These are phyloP conservation scores for Cercophora scortea DNA, from an alignment of 495 filamentous ascomycete species.

Conservation along the genomic window DNA sequence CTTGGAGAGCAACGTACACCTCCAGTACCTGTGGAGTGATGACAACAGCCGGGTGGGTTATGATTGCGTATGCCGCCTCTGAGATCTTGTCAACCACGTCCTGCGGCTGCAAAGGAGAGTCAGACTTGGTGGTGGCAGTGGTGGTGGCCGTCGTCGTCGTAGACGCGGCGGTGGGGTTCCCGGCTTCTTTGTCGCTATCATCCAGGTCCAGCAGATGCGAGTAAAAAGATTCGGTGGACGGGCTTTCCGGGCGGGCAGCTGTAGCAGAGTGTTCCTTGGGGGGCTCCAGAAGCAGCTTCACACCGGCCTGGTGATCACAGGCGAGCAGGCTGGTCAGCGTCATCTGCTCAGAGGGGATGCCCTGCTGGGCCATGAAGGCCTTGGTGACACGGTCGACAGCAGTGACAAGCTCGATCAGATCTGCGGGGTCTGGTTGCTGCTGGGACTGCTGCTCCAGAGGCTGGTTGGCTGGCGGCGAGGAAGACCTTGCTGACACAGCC, in stretches of 20 bases:
- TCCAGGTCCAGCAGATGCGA: slow-evolving; percentile 25
- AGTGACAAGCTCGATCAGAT: slow-evolving; percentile 9
- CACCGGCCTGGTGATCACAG: slow-evolving; percentile 11
- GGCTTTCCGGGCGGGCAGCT: background rate
- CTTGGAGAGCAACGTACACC: slow-evolving; percentile 64
- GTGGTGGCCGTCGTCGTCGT: background rate
- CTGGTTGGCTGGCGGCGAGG: background rate
- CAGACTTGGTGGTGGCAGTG: too few relatives aligned
- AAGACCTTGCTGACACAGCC: background rate
- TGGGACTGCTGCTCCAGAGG: background rate
- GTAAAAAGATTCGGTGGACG: background rate
- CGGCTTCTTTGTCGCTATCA: slow-evolving; percentile 5
- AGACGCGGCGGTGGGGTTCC: background rate
- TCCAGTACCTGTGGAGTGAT: slow-evolving; percentile 65
- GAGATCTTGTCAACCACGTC: slow-evolving; percentile 38
- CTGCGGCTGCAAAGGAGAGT: slow-evolving; percentile 4
- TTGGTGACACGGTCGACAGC: slow-evolving; percentile 24
- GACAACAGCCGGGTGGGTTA: slow-evolving; percentile 71
- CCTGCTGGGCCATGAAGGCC: slow-evolving; percentile 18
- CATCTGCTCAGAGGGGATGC: slow-evolving; percentile 24
- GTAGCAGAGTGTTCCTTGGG: slow-evolving; percentile 7
- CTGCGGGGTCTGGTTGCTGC: background rate
- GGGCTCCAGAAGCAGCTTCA: slow-evolving; percentile 7
- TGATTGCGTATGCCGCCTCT: slow-evolving; percentile 50
- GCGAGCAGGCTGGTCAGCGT: slow-evolving; percentile 25